Conservation (phyloP, 306 rosid genomes). For the Trichosanthes cucumerina region DNA sequence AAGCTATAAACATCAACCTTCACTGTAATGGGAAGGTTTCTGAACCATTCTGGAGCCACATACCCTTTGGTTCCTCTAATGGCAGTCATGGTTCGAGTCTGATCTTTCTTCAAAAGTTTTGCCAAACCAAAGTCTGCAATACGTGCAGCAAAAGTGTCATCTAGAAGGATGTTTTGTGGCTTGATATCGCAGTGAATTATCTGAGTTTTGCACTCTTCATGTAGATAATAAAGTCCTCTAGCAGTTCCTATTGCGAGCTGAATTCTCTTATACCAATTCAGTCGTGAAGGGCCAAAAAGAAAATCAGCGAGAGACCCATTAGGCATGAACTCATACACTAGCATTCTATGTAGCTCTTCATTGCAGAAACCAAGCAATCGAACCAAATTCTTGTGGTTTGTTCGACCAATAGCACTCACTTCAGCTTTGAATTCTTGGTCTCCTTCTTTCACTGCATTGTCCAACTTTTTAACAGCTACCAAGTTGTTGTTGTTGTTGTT, state of each 20-base stretch:
- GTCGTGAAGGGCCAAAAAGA: constrained; percentile 10
- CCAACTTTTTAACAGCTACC: constrained; percentile 39
- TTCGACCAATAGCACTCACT: constrained; percentile 18
- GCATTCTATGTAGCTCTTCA: constrained; percentile 16
- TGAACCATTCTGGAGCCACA: background rate
- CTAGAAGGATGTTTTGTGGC: background rate
- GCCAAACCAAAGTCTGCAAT: background rate
- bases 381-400: constrained; percentile 26
- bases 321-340: constrained; percentile 22
- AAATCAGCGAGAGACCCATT: constrained; percentile 18
- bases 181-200: background rate
- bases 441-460: constrained; percentile 20
- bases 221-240: background rate
- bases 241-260: constrained; percentile 5
- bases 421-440: constrained; percentile 32
- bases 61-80: background rate
- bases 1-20: background rate
- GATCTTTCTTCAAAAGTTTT: background rate
- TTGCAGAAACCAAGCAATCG: constrained; percentile 15
- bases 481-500: background rate
- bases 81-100: background rate
- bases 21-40: background rate
- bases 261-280: constrained; percentile 14
- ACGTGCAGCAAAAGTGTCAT: background rate
- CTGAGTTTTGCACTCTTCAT: constrained; percentile 1